Evolutionary conservation across 1,284 basidiomycete genomes (phyloP), one percentile per base, ranked within the genome.

Genomic region (Ganoderma multipileum): DNA sequence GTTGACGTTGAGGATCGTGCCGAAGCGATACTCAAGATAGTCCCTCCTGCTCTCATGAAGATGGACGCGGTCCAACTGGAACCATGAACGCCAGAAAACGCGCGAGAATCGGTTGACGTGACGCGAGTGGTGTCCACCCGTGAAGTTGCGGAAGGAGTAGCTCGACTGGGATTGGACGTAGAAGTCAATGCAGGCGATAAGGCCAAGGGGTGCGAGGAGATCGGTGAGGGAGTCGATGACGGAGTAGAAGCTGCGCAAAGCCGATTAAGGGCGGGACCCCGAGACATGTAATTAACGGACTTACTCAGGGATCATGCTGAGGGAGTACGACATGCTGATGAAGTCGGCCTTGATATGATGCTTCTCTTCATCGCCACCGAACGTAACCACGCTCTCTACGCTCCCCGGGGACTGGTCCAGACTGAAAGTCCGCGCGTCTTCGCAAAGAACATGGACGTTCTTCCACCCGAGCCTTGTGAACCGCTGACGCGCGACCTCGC

Each of bases 251-350:
- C 73, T 74, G 28, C 11, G 33, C 14, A 28, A 1, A 20, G 2
- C 47, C 26, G n/a, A 33, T 50, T 8, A n/a, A 14, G 20, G 2
- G 5, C 6, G 14, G 9, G n/a, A 6, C 41, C 1, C 16, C 12
- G 33, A 16, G 5, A 20, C 8, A 36, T 18, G 14, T 14, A 23
- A 50, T 39, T 11, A 23, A n/a, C 7, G 16, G 41, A 67, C 73
- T 39, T 64, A 74, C 73, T 74, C 73, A 16, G 73, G 73, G 57
- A 74, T 72, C 73, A 74, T 74, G 47, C 73, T 74, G 14, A 74
- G 65, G 2, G 73, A 74, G 28, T 74, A 74, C 0, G 73, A 74
- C 73, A 72, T 72, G 68, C 62, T 72, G 55, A 74, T 63, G 61
- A 68, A 70, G 44, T 74, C 69, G 2, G 73, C 73, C 55, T 72